Evolutionary conservation across 768 basidiomycete species (phyloP), one percentile per base, ranked within the genome.

Genomic region (Amanita inopinata): DNA sequence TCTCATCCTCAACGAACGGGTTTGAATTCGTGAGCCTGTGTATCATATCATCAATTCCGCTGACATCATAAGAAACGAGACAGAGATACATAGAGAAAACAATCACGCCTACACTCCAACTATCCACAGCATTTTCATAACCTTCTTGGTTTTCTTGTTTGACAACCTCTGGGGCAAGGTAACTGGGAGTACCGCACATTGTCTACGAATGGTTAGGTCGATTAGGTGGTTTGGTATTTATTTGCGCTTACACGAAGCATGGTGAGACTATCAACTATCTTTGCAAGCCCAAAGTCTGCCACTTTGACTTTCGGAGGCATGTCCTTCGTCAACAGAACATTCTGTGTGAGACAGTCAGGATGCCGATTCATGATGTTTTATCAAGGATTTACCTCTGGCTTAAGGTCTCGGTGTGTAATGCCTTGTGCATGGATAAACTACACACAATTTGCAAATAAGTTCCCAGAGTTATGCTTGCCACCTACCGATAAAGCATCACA

Each of bases 41-140:
- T 42, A 40, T 36, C 17, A 3, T 32, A 17, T 56, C 42, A 44
- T 45, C 38, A 37, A 30, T 28, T 41, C 15, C 6, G 3, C 11
- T 17, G 33, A 18, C 40, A 14, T 32, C 24, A 9, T 47, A 36
- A 22, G 34, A 19, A 38, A 9, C 11, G n/a, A 8, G 4, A 40
- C 40, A 14, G 33, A 49, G 78, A 47, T 53, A 91, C 92, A 90
- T 92, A 17, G 83, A 83, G 53, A 83, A 98, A 1, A 97, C 76
- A 40, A 98, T 96, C 15, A 96, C 90, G 4, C 96, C 94, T 8
- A 92, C 76, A 34, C 89, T 93, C 92, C 92, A 99, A 49, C 88
- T 90, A 56, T 99, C 96, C 38, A 98, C 96, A 14, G 84, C 65
- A 45, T 81, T 76, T 53, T 84, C 81, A 54, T 99, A 98, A 2